Conservation (phyloP, 1,139 yeast species). For the Eremothecium sinecaudum region DNA sequence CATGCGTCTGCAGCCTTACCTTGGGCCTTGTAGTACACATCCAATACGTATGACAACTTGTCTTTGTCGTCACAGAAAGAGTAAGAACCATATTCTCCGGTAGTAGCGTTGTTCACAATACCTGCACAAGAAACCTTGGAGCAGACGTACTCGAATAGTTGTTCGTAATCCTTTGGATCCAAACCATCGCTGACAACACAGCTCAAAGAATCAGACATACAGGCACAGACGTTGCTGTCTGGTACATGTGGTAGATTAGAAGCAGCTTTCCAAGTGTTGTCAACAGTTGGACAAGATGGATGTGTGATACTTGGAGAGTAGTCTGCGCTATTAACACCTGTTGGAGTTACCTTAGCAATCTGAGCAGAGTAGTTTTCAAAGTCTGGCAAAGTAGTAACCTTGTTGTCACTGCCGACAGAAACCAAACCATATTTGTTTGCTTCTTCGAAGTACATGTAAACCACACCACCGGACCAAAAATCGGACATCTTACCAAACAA, state of each 20-base stretch:
- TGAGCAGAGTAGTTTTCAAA: constrained; percentile 45
- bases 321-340: constrained; percentile 44
- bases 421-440: constrained; percentile 69
- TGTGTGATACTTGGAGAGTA: constrained; percentile 41
- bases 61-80: constrained; percentile 58
- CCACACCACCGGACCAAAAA: constrained; percentile 86
- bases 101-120: constrained; percentile 49
- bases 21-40: constrained; percentile 51
- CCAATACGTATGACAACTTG: constrained; percentile 52
- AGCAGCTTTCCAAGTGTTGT: constrained; percentile 50
- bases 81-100: constrained; percentile 55
- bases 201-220: constrained; percentile 42
- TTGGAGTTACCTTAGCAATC: constrained; percentile 48
- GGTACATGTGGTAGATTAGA: constrained; percentile 70
- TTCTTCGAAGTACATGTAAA: constrained; percentile 74
- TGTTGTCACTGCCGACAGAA: constrained; percentile 41
- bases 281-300: constrained; percentile 44
- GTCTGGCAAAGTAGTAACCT: constrained; percentile 53
- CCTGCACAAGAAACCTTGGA: constrained; percentile 43
- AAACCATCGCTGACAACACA: constrained; percentile 50
- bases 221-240: constrained; percentile 49
- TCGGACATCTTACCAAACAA: constrained; percentile 60
- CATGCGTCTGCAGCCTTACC: constrained; percentile 44
- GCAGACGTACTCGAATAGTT: constrained; percentile 50
- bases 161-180: constrained; percentile 43